Evolutionary conservation across 2,329 filamentous ascomycete genomes (phyloP), one percentile per base, ranked within the genome.

Genomic region (Orbilia quercus): DNA sequence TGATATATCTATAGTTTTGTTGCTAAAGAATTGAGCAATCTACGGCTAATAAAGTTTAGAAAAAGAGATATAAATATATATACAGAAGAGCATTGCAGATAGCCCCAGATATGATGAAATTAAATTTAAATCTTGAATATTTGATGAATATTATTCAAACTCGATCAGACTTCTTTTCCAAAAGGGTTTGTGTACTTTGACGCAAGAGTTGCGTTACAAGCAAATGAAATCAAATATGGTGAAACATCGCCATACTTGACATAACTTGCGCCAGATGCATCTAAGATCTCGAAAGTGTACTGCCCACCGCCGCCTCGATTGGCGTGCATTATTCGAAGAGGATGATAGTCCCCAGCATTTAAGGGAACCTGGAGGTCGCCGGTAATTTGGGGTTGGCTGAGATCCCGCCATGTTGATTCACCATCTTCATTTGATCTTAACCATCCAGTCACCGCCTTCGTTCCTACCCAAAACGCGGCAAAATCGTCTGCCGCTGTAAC

Each of bases 211-310:
- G 44, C 16, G 28, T 50, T 28, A n/a, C 62, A 66, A 51, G 62
- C 47, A n/a, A 25, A 11, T 11, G 62, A 57, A 22, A 66, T 44
- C 16, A 66, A 51, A 25, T 42, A 57, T 14, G 50, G 51, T 31
- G 62, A 66, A 1, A 51, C 14, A 12, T 11, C 23, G 14, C 62
- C 62, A 42, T 66, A 57, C 22, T 57, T 5, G 50, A 66, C 62
- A 16, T 66, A 66, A 50, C 7, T 16, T 18, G 28, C 22, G 16
- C 48, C 60, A 18, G 25, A 40, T 16, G 38, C 22, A 42, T 66
- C 62, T 23, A 42, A 42, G 16, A 66, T 28, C 22, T 51, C 20
- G 38, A 66, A 66, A 1, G 62, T 66, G 36, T 66, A 66, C 51
- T 57, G 40, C 6, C 62, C 62, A 25, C 20, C n/a, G 0, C 62